Evolutionary conservation across 768 basidiomycete species (phyloP).

Genomic region (Russula sp.): DNA sequence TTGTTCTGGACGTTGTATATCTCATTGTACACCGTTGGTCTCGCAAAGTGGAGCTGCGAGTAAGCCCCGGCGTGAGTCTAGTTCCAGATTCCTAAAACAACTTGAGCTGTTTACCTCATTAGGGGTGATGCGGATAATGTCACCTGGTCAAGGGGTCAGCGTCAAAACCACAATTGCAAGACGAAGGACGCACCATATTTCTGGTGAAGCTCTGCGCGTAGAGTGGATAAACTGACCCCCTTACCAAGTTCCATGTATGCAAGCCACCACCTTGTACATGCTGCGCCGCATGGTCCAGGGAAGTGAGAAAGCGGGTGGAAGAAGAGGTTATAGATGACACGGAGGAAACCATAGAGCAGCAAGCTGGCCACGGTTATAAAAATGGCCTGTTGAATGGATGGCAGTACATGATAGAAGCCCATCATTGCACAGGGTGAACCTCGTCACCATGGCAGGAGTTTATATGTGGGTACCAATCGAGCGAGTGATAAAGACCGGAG

Average conservation of each 20-base stretch:
- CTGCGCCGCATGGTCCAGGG: conserved; percentile 10
- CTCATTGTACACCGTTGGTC: too few species aligned
- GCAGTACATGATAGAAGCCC: neutral
- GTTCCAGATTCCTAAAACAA: neutral
- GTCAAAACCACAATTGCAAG: neutral
- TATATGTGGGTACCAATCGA: neutral
- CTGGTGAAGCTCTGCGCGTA: too few species aligned
- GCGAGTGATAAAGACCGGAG: too few species aligned
- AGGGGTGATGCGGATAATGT: conserved; percentile 12
- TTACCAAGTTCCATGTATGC: too few species aligned
- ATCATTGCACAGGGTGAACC: neutral
- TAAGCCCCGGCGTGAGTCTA: neutral
- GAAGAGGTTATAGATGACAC: too few species aligned
- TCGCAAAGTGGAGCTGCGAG: conserved; percentile 11
- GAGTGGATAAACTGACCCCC: too few species aligned
- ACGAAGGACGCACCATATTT: neutral
- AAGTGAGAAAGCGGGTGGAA: conserved; percentile 13
- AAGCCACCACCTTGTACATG: too few species aligned
- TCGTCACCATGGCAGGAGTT: neutral
- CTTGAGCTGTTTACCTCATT: neutral
- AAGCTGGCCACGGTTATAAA: neutral
- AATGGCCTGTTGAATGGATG: neutral
- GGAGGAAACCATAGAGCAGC: neutral
- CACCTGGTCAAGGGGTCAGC: conserved; percentile 2
- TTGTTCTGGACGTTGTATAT: conserved; percentile 19